A percentile compares a stretch with the other conserved stretches of the same genome.
These are phyloP conservation scores for Apiospora kogelbergensis DNA, from an alignment of 2,329 filamentous ascomycete genomes.

Conservation along the genomic window DNA sequence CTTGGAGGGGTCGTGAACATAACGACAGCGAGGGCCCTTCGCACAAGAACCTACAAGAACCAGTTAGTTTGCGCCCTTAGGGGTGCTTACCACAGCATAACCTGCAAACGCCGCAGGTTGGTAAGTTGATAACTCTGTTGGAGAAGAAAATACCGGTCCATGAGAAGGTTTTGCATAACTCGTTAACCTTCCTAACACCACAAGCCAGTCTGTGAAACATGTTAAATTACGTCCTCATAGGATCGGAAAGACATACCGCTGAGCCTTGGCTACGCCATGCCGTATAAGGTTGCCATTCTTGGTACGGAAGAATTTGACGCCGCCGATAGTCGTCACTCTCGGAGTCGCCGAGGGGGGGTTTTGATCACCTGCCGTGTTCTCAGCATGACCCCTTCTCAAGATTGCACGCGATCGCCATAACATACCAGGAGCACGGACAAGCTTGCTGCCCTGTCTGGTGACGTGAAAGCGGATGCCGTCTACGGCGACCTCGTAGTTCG, in stretches of 20 bases:
- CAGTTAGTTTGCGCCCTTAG: slow-evolving; percentile 42
- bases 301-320: slow-evolving; percentile 80
- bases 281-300: slow-evolving; percentile 87
- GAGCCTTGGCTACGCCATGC: slow-evolving; percentile 70
- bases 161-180: slow-evolving; percentile 72
- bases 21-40: slow-evolving; percentile 78
- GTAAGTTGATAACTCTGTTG: slow-evolving; percentile 26
- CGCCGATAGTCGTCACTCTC: slow-evolving; percentile 69
- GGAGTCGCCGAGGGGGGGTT: slow-evolving; percentile 68
- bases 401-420: slow-evolving; percentile 10
- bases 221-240: slow-evolving; percentile 37
- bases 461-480: slow-evolving; percentile 75
- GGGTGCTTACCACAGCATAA: slow-evolving; percentile 41
- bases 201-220: slow-evolving; percentile 44
- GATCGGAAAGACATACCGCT: slow-evolving; percentile 60
- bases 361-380: slow-evolving; percentile 48
- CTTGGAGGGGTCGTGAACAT: slow-evolving; percentile 80
- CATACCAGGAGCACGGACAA: slow-evolving; percentile 72
- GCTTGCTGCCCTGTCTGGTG: slow-evolving; percentile 76
- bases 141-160: slow-evolving; percentile 65
- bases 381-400: not conserved
- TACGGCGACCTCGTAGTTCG: slow-evolving; percentile 63
- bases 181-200: slow-evolving; percentile 65
- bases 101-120: slow-evolving; percentile 32
- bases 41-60: slow-evolving; percentile 71